Evolutionary conservation across 106 monocot genomes (phyloP).

Genomic region (Platanthera guangdongensis): DNA sequence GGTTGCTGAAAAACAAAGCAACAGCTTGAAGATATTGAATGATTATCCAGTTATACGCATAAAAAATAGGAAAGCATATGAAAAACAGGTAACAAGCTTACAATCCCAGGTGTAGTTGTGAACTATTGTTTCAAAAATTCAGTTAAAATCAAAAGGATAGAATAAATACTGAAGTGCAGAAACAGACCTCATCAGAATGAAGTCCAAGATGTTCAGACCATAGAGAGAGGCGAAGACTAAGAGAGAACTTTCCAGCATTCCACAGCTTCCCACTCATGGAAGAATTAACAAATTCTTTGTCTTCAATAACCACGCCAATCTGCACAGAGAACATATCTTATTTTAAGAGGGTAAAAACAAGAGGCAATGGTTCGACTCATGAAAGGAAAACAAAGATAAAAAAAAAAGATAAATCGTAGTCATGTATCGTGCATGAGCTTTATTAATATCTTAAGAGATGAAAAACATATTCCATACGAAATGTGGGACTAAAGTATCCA

Average conservation of each 20-base stretch:
- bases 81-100: not conserved
- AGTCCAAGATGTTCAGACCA: conserved; percentile 96
- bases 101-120: not conserved
- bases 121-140: not conserved
- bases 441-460: too few relatives aligned
- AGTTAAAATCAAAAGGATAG: not conserved
- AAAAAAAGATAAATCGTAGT: not conserved
- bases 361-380: not conserved
- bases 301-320: conserved; percentile 98
- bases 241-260: conserved; percentile 90
- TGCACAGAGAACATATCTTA: conserved; percentile 21
- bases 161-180: not conserved
- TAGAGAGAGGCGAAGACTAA: conserved; percentile 84
- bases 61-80: not conserved
- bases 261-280: conserved; percentile 83
- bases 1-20: not conserved
- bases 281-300: conserved; percentile 76
- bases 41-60: not conserved
- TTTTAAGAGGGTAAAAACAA: not conserved
- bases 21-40: conserved; percentile 1
- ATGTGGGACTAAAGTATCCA: too few relatives aligned
- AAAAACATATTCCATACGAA: too few relatives aligned
- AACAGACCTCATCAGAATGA: conserved; percentile 65
- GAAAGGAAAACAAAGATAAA: not conserved
- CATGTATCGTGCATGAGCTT: too few relatives aligned